Base-by-base conservation (phyloP, 441 rosid species). In the Gossypium lobatum region DNA sequence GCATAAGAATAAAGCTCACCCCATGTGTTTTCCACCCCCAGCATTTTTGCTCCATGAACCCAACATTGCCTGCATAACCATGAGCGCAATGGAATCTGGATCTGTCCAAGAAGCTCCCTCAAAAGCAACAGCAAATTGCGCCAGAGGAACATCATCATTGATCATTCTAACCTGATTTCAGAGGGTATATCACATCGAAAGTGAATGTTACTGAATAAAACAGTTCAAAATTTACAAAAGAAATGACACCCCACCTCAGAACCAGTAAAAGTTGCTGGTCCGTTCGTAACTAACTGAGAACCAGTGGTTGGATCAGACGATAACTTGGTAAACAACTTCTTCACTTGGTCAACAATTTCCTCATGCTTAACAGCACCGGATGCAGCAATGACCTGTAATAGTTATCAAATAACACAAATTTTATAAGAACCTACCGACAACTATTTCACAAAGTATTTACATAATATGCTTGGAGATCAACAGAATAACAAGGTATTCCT, bases 311-410 rank as follows among this genome's bases (percentile, higher is more conserved):
- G 86, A 82, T 96, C 97, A 61, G 91, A 70, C 66, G 97, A 93
- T 72, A 96, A 76, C 80, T 91, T 93, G 1, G 85, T 89, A 75
- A 96, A 96, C 80, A 88, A 79, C 75, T 87, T 91, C 81, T 89
- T 88, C 52, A 91, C 97, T 87, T 89, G 89, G 78, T 86, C 93
- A 81, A 96, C 97, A 83, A 96, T 54, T 70, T 93, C 98, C 79
- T 96, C 99, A 69, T 96, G 99, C 84, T 92, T 93, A 72, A 93
- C 97, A 82, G 99, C 99, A 76, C 99, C 99, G 62, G 97, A 84
- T 77, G 97, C 98, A 76, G 91, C 86, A 76, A 96, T 88, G 53
- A 96, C 97, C 99, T 96, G 83, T 74, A 78, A 73, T 28, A 57
- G 53, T 63, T 46, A 16, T 20, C 52, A 54, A 2, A 23, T 3